A percentile compares a stretch with the other conserved stretches of the same genome.
Evolutionary conservation across 345 rosid genomes (phyloP).

Genomic region (Eucalyptus fibrosa): DNA sequence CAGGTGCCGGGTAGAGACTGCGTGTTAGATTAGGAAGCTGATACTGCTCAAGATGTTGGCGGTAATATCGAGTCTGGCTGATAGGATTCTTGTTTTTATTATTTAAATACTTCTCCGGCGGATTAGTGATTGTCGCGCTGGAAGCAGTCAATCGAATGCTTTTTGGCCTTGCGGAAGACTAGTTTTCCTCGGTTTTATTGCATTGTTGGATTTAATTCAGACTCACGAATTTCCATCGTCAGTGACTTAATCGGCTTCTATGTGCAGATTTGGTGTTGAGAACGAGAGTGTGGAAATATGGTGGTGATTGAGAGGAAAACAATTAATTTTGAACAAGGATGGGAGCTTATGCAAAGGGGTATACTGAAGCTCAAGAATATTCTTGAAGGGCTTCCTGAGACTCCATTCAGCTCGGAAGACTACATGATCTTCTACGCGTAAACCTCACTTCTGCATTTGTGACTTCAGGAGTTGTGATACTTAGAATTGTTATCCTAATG

Average conservation of each 20-base stretch:
- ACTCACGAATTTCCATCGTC: neutral
- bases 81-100: too few species aligned
- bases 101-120: neutral
- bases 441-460: neutral
- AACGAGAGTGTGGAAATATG: neutral
- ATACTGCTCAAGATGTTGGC: too few species aligned
- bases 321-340: constrained; percentile 45
- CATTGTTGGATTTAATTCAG: neutral
- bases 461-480: neutral
- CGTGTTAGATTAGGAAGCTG: too few species aligned
- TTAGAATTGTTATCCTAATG: neutral
- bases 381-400: constrained; percentile 38
- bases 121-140: neutral
- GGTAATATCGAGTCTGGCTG: too few species aligned
- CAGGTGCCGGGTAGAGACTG: too few species aligned
- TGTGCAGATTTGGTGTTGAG: neutral
- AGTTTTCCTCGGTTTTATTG: neutral
- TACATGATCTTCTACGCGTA: constrained; percentile 59
- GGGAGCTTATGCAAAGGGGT: constrained; percentile 50
- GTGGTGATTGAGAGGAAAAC: constrained; percentile 22
- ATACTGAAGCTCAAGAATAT: constrained; percentile 41
- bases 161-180: neutral
- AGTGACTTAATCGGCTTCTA: neutral
- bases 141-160: neutral
- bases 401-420: constrained; percentile 40